Conservation (phyloP, 2,329 filamentous ascomycete genomes). For the Hymenoscyphus linearis region DNA sequence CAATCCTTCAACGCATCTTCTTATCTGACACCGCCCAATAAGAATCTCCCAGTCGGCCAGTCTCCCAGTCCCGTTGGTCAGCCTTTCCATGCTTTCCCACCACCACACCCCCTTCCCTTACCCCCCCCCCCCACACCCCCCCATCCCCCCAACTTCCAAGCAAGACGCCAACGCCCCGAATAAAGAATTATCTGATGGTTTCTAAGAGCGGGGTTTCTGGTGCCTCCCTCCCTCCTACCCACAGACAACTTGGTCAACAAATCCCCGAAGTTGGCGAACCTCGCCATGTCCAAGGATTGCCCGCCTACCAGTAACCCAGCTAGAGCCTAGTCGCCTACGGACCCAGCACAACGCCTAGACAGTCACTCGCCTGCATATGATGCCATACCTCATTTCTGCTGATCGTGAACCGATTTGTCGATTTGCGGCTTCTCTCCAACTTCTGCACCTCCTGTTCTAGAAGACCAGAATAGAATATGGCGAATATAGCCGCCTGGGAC, state of each 20-base stretch:
- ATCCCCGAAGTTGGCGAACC: background rate
- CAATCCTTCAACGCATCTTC: background rate
- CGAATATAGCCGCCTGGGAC: background rate
- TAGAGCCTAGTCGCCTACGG: no score
- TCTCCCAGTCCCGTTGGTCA: background rate
- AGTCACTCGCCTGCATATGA: background rate
- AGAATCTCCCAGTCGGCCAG: background rate
- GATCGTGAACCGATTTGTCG: background rate
- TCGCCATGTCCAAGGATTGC: background rate
- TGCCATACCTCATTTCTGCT: background rate
- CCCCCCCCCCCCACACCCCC: no score
- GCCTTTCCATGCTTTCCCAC: no score
- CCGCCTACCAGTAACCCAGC: no score
- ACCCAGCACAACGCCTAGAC: background rate
- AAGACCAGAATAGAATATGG: background rate
- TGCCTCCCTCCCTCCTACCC: background rate
- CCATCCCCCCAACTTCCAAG: background rate
- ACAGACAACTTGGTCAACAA: slow-evolving; percentile 1
- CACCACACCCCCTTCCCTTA: no score
- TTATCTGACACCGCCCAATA: background rate
- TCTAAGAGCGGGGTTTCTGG: background rate
- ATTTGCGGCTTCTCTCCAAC: background rate
- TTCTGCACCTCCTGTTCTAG: background rate
- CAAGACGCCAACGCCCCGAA: background rate
- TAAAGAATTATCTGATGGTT: background rate